These are phyloP conservation scores for Lachancea sp. DNA, from an alignment of 805 yeast genomes.

Conservation along the genomic window DNA sequence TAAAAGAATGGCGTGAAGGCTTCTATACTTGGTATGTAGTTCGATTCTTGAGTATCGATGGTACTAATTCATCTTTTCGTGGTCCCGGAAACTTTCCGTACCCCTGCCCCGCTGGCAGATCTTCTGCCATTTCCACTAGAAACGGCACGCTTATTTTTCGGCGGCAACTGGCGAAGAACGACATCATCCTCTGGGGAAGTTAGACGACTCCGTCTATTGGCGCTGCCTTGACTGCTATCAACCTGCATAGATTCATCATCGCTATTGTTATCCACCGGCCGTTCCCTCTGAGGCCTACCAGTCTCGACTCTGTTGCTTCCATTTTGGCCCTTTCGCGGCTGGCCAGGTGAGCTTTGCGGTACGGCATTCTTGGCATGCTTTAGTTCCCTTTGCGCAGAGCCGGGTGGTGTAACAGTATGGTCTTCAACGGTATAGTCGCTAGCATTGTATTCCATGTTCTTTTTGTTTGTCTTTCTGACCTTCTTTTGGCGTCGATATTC, in stretches of 20 bases:
- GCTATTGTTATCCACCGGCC: conserved; percentile 15
- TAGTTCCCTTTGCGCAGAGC: conserved; percentile 31
- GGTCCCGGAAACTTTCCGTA: conserved; percentile 32
- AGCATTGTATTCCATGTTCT: conserved; percentile 9
- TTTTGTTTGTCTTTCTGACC: conserved; percentile 30
- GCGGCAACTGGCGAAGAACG: conserved; percentile 25
- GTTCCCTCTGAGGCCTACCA: conserved; percentile 18
- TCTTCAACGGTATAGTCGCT: conserved; percentile 17
- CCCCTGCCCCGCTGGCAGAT: conserved; percentile 31
- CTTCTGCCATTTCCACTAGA: conserved; percentile 26
- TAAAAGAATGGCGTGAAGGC: too few relatives aligned
- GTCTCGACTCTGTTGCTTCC: conserved; percentile 33
- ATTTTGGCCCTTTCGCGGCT: conserved; percentile 68
- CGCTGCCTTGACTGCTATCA: conserved; percentile 21
- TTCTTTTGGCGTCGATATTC: conserved; percentile 51
- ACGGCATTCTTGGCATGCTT: conserved; percentile 37
- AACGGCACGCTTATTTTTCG: conserved; percentile 26
- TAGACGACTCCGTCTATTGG: conserved; percentile 9
- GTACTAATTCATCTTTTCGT: conserved; percentile 16
- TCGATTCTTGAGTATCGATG: not conserved
- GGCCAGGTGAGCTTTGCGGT: conserved; percentile 93
- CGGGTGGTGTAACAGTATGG: conserved; percentile 29
- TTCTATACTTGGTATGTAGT: too few relatives aligned
- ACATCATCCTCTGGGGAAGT: conserved; percentile 16
- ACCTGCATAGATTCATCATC: conserved; percentile 28